These are phyloP conservation scores for Cercospora sp. DNA, from an alignment of 2,329 filamentous ascomycete species.

Conservation along the genomic window DNA sequence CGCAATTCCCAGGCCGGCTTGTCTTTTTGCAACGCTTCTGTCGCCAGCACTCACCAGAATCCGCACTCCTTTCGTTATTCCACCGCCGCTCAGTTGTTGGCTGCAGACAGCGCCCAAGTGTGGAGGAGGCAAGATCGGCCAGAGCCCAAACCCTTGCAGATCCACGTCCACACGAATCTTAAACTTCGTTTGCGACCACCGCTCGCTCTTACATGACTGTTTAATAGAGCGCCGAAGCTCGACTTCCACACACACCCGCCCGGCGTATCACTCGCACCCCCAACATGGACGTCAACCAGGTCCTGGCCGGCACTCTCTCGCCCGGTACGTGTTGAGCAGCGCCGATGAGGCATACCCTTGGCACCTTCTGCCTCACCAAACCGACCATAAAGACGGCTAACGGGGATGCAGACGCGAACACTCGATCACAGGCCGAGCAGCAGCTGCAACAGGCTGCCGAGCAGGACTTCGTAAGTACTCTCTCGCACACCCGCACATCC, in stretches of 20 bases:
- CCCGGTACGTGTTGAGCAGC: slow-evolving; percentile 66
- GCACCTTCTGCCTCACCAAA: slow-evolving; percentile 24
- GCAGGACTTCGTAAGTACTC: slow-evolving; percentile 81
- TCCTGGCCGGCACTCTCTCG: slow-evolving; percentile 95
- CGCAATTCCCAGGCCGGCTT: not conserved
- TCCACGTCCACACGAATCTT: slow-evolving; percentile 7
- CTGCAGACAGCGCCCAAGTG: not conserved
- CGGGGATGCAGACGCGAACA: slow-evolving; percentile 69
- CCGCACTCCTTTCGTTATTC: not conserved
- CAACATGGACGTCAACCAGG: slow-evolving; percentile 95
- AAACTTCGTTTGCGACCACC: slow-evolving; percentile 1
- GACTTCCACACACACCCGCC: slow-evolving; percentile 12
- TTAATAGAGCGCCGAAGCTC: slow-evolving; percentile 30
- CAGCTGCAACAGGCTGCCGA: slow-evolving; percentile 91
- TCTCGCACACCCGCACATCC: not conserved
- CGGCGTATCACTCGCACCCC: slow-evolving; percentile 62
- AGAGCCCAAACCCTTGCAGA: slow-evolving; percentile 5
- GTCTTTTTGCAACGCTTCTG: not conserved
- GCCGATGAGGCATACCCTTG: slow-evolving; percentile 28
- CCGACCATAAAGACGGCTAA: slow-evolving; percentile 32
- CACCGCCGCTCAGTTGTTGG: not conserved
- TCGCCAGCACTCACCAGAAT: not conserved
- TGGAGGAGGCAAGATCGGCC: not conserved
- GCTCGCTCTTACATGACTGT: slow-evolving; percentile 19
- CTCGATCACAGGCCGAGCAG: slow-evolving; percentile 88